These are phyloP conservation scores for Talaromyces islandicus DNA, from an alignment of 2,329 filamentous ascomycete species.

Conservation along the genomic window DNA sequence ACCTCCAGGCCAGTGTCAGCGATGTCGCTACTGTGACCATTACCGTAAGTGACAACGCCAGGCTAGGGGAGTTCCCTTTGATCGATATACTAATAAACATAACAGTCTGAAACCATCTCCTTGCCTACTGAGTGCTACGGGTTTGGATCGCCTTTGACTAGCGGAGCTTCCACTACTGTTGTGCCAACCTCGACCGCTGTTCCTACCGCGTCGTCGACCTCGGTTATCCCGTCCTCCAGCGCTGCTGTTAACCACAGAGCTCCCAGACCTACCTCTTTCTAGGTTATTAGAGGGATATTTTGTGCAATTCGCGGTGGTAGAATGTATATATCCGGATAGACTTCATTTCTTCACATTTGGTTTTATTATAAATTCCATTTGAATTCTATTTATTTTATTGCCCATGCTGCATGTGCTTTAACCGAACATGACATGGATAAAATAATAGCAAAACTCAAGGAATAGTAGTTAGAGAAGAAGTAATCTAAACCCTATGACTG, in stretches of 20 bases:
- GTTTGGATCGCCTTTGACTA: constrained; percentile 2
- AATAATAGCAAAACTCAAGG: not conserved
- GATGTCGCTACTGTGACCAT: constrained; percentile 3
- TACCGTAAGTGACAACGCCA: not conserved
- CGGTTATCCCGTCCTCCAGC: not conserved
- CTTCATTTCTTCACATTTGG: not conserved
- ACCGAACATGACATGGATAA: not conserved
- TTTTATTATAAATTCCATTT: not conserved
- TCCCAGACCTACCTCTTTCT: not conserved
- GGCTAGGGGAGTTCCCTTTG: not conserved
- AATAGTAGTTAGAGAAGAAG: not conserved
- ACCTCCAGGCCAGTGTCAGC: not conserved
- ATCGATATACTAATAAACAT: not conserved
- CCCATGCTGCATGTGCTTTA: not conserved
- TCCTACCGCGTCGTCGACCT: not conserved
- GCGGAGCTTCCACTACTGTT: not conserved
- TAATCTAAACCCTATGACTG: no score
- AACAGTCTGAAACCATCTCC: constrained; percentile 5
- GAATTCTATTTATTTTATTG: not conserved
- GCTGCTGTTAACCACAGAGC: not conserved
- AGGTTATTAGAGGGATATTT: not conserved
- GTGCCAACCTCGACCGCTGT: not conserved
- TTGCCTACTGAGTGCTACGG: constrained; percentile 5
- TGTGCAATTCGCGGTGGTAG: not conserved
- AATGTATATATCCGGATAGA: not conserved